These are phyloP conservation scores for Suillus lakei DNA, from an alignment of 768 basidiomycete genomes.

Conservation along the genomic window DNA sequence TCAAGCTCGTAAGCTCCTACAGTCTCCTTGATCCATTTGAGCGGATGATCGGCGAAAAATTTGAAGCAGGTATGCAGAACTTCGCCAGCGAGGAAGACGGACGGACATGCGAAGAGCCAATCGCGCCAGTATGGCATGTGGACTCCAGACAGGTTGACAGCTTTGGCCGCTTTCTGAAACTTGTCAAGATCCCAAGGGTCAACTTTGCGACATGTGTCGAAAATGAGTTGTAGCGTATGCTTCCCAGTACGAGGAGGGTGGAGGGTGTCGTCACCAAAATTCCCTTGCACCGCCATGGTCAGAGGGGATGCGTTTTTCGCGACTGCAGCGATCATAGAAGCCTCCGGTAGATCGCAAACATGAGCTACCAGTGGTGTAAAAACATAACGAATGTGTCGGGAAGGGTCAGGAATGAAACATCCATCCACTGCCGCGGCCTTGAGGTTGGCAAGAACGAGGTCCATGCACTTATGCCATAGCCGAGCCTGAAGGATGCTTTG, in stretches of 20 bases:
- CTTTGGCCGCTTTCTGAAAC: conserved; percentile 28
- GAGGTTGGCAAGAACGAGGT: conserved; percentile 32
- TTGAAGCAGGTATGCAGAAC: conserved; percentile 40
- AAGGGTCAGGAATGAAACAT: conserved; percentile 30
- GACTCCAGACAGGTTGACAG: conserved; percentile 11
- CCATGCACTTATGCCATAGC: conserved; percentile 35
- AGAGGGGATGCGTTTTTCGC: conserved; percentile 12
- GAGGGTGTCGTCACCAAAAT: conserved; percentile 12
- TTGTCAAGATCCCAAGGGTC: conserved; percentile 29
- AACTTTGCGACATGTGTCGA: not conserved
- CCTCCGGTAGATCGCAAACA: not conserved
- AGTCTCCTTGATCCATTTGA: conserved; percentile 41
- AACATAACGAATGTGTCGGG: not conserved
- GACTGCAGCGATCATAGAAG: conserved; percentile 8
- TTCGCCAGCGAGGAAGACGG: conserved; percentile 39
- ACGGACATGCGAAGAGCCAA: conserved; percentile 39
- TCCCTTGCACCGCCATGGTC: conserved; percentile 7
- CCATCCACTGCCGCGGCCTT: conserved; percentile 33
- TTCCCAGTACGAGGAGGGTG: conserved; percentile 1
- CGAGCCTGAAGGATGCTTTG: conserved; percentile 28
- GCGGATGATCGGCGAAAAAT: conserved; percentile 37
- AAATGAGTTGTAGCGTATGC: conserved; percentile 3
- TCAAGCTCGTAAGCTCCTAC: conserved; percentile 38
- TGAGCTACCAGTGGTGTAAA: not conserved
- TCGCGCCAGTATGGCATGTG: conserved; percentile 40